Base-by-base conservation (phyloP, 495 filamentous ascomycete species). In the Rhypophila decipiens region DNA sequence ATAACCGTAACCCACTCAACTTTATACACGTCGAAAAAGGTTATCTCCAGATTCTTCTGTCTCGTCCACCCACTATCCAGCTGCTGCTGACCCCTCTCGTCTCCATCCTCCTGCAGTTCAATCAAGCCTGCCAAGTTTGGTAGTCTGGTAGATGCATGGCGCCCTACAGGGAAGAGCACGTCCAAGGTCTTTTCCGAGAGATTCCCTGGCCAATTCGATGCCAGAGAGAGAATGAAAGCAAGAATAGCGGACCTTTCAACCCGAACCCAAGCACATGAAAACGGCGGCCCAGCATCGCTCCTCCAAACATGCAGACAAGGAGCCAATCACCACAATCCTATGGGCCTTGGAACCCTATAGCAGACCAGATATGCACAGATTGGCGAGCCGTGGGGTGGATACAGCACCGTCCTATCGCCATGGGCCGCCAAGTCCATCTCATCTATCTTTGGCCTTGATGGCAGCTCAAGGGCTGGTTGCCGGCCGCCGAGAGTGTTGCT, bases 171-270 rank as follows among this genome's bases (percentile, higher is more conserved):
- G n/a, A n/a, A n/a, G n/a, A n/a, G n/a, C n/a, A n/a, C n/a, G n/a
- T n/a, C n/a, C n/a, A n/a, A n/a, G n/a, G n/a, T n/a, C n/a, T n/a
- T n/a, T n/a, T n/a, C n/a, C n/a, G n/a, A n/a, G n/a, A n/a, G n/a
- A n/a, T n/a, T n/a, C n/a, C 43, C 44, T 43, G 31, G 49, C 48
- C 48, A 51, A 56, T 47, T 39, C 42, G 11, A 34, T 36, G 53
- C 24, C 33, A 9, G 22, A 42, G 10, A 52, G 42, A 49, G 48
- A 49, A 42, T 40, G 23, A 24, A 41, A 31, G 22, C 36, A 40
- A 24, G 36, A 41, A 41, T n/a, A n/a, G n/a, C n/a, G n/a, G n/a
- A n/a, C n/a, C n/a, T n/a, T n/a, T n/a, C n/a, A n/a, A n/a, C n/a
- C n/a, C n/a, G n/a, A n/a, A n/a, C 27, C 7, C 27, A 29, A 15